Conservation (phyloP, 2,329 filamentous ascomycete genomes). For the Xylariaceae sp. region DNA sequence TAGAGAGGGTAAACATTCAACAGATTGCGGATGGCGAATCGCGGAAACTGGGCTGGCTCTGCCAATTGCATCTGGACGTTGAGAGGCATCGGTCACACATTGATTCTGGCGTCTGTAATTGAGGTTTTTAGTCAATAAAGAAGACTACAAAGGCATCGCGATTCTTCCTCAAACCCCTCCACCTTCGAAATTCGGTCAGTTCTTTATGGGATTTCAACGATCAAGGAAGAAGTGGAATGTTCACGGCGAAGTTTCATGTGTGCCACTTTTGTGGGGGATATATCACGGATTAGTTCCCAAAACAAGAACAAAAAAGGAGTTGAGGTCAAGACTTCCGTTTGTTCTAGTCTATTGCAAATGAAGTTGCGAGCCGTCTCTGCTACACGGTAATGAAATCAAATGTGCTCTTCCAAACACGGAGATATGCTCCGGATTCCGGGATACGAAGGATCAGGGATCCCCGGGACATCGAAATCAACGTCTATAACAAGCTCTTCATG, state of each 20-base stretch:
- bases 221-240: not conserved
- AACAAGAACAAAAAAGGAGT: not conserved
- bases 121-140: slow-evolving; percentile 54
- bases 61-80: slow-evolving; percentile 62
- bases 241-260: not conserved
- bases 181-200: not conserved
- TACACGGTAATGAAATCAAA: not conserved
- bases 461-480: not conserved
- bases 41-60: slow-evolving; percentile 50
- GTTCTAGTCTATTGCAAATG: not conserved
- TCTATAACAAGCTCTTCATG: slow-evolving; percentile 5
- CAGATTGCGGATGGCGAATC: slow-evolving; percentile 43
- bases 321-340: not conserved
- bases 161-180: slow-evolving; percentile 1
- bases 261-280: not conserved
- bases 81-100: slow-evolving; percentile 59
- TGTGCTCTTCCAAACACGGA: not conserved
- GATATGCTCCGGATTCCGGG: not conserved
- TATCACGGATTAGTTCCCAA: not conserved
- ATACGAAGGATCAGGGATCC: not conserved
- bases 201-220: not conserved
- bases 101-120: slow-evolving; percentile 58
- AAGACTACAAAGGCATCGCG: slow-evolving; percentile 40
- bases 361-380: not conserved
- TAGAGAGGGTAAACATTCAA: slow-evolving; percentile 26